A percentile compares a stretch with the other conserved stretches of the same genome.
These are phyloP conservation scores for Skeletonema potamos DNA, from an alignment of 108 stramenopile genomes.

Conservation along the genomic window DNA sequence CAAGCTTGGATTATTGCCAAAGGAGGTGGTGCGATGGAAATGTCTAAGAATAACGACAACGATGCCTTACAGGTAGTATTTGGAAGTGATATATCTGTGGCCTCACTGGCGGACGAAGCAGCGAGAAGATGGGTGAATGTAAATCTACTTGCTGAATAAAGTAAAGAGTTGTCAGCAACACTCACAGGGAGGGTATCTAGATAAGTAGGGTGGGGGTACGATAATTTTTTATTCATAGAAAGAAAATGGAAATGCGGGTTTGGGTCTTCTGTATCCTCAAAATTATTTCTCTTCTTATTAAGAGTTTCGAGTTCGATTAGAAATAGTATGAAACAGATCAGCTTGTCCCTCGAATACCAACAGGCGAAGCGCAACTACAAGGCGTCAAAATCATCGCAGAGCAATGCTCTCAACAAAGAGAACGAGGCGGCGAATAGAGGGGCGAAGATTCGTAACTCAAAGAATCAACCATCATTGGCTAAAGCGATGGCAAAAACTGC, in stretches of 20 bases:
- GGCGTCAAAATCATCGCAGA: constrained; percentile 3
- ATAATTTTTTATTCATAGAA: too few relatives aligned
- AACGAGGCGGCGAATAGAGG: not conserved
- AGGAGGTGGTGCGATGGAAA: not conserved
- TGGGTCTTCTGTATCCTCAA: too few relatives aligned
- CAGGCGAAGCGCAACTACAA: constrained; percentile 16
- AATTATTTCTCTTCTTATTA: too few relatives aligned
- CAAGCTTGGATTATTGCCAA: constrained; percentile 31
- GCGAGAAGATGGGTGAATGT: constrained; percentile 29
- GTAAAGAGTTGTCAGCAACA: not conserved
- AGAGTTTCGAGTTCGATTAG: too few relatives aligned
- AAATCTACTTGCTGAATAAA: constrained; percentile 8
- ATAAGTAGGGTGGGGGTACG: too few relatives aligned
- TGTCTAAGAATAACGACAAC: not conserved
- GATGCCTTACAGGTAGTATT: constrained; percentile 14
- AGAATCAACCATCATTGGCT: not conserved
- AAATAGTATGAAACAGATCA: not conserved
- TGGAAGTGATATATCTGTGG: constrained; percentile 21
- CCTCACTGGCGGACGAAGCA: constrained; percentile 35
- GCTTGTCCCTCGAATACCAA: constrained; percentile 21
- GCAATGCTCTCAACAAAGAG: not conserved
- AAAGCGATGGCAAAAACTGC: not conserved
- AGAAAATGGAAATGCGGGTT: too few relatives aligned
- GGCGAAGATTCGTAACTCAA: not conserved
- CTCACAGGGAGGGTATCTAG: too few relatives aligned